Conservation (phyloP, 2,329 filamentous ascomycete species). For the Paraconiothyrium sp. region DNA sequence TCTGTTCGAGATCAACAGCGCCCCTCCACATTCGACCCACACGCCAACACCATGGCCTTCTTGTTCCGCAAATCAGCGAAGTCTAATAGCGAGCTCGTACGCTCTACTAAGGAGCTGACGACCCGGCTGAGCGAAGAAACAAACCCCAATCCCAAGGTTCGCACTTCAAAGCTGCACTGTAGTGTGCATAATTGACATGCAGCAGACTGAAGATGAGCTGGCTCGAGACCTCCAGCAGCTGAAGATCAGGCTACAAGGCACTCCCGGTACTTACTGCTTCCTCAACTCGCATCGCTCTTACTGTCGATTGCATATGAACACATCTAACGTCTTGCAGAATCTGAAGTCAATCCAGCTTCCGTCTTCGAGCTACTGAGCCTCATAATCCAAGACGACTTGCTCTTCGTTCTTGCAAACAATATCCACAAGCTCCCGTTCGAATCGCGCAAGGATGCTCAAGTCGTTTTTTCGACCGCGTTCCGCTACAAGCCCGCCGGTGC, state of each 20-base stretch:
- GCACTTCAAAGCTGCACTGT: conserved; percentile 16
- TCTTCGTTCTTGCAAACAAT: conserved; percentile 82
- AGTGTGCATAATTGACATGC: conserved; percentile 29
- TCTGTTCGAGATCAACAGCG: conserved; percentile 27
- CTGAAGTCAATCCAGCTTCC: conserved; percentile 85
- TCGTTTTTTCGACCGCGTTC: conserved; percentile 94
- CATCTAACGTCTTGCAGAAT: conserved; percentile 67
- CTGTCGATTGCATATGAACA: neutral
- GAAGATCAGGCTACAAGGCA: conserved; percentile 93
- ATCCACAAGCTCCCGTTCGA: conserved; percentile 92
- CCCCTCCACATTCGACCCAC: conserved; percentile 26
- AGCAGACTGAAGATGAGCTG: conserved; percentile 82
- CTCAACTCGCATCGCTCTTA: conserved; percentile 13
- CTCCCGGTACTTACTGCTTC: conserved; percentile 71
- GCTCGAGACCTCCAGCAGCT: conserved; percentile 87
- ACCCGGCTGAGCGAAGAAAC: conserved; percentile 65
- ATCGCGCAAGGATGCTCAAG: conserved; percentile 92
- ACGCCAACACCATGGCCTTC: conserved; percentile 69
- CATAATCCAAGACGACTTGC: conserved; percentile 87
- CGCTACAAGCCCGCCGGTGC: conserved; percentile 81
- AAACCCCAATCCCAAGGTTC: conserved; percentile 66
- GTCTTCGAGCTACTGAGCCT: conserved; percentile 85
- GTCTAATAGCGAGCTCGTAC: conserved; percentile 68
- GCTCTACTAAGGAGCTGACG: conserved; percentile 71
- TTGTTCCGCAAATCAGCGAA: conserved; percentile 72